A percentile compares a stretch with the other conserved stretches of the same genome.
Conservation (phyloP, 257 asterid genomes). For the Echites panduratus region DNA sequence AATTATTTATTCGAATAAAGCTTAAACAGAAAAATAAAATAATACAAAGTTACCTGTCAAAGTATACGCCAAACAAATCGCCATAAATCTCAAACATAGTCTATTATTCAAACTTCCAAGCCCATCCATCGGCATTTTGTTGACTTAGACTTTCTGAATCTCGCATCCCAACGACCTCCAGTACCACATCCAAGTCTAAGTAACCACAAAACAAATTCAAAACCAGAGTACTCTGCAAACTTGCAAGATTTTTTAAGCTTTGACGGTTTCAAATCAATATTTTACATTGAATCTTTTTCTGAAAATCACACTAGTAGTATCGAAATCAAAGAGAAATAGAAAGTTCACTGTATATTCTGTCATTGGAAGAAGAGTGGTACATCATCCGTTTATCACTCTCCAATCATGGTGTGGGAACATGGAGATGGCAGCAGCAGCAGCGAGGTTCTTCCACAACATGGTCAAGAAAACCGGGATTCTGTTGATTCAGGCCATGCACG, state of each 20-base stretch:
- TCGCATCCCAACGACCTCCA: not conserved
- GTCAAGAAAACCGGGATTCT: constrained; percentile 25
- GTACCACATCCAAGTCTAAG: not conserved
- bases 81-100: not conserved
- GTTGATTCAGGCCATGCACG: constrained; percentile 84
- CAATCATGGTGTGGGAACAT: constrained; percentile 24
- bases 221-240: not conserved
- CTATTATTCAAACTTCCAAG: not conserved
- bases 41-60: not conserved
- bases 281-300: not conserved
- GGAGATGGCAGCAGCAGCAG: constrained; percentile 24
- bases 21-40: not conserved
- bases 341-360: not conserved
- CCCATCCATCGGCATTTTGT: not conserved
- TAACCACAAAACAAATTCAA: not conserved
- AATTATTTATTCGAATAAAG: no score
- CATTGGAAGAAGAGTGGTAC: not conserved
- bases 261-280: not conserved
- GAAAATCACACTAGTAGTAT: not conserved
- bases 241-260: not conserved
- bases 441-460: constrained; percentile 27
- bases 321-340: not conserved
- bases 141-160: not conserved
- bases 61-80: not conserved
- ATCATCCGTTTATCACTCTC: not conserved